Evolutionary conservation across 1,284 basidiomycete species (phyloP), one percentile per base, ranked within the genome.

Genomic region (Ceratobasidium sp.): DNA sequence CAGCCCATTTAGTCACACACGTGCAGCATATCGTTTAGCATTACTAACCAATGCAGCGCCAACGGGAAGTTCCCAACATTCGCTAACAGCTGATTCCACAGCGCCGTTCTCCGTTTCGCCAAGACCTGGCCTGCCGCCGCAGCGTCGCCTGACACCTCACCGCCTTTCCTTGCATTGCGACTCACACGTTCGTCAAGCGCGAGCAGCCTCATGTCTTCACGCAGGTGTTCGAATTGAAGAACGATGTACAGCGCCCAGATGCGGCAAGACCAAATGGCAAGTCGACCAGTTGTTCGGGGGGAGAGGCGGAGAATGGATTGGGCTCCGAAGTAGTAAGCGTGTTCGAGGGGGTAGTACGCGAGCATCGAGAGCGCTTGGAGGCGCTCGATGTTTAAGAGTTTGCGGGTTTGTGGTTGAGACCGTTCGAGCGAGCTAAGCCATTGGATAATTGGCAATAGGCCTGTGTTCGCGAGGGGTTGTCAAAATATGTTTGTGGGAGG

Each of bases 331-430:
- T 92, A 94, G 78, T 86, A 90, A 38, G 91, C 80, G 77, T 94
- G 91, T 78, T 95, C 92, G 64, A 95, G 84, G 1, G 92, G 92
- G 78, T 91, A 95, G 82, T 91, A 95, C 0, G 84, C 85, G 21
- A 95, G 82, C 92, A 95, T 94, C 0, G 90, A 88, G 89, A 91
- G 92, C 21, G 89, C 92, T 79, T 95, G 93, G 9, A 93, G 82
- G 30, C 91, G 88, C 78, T 95, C 91, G 59, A 95, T 91, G 9
- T 87, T 91, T 67, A 89, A 87, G 26, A 92, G 84, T 50, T 84
- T 84, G 9, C 88, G 85, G 2, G 92, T 92, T 1, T 89, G 88
- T 16, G 89, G 88, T 1, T 88, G 88, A 61, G 81, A 86, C 41
- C 88, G 87, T 79, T 93, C 92, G 74, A 93, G 80, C 0, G 88